Evolutionary conservation across 768 basidiomycete species (phyloP).

Genomic region (Pisolithus albus): DNA sequence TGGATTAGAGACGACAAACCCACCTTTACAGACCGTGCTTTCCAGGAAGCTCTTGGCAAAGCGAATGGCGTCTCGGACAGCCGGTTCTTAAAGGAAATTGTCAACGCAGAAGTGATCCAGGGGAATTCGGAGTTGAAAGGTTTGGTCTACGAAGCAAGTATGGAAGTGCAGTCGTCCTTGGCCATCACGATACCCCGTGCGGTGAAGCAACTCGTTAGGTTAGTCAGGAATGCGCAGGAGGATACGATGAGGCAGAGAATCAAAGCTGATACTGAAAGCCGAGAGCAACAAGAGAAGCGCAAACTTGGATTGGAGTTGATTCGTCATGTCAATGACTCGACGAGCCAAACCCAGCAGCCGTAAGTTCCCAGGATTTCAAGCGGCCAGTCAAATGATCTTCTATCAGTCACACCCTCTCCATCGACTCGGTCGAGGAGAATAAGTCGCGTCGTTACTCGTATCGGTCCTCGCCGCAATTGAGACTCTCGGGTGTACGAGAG

Average conservation of each 20-base stretch:
- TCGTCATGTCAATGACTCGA: slow-evolving; percentile 11
- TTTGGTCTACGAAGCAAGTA: background rate
- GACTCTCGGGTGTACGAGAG: slow-evolving; percentile 7
- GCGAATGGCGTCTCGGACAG: slow-evolving; percentile 4
- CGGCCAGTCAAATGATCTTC: slow-evolving; percentile 7
- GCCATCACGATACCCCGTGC: background rate
- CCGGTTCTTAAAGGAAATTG: slow-evolving; percentile 11
- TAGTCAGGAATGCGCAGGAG: slow-evolving; percentile 9
- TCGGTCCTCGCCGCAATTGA: background rate
- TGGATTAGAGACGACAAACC: background rate
- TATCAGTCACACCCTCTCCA: slow-evolving; percentile 15
- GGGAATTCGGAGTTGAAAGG: background rate
- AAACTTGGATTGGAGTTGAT: slow-evolving; percentile 15
- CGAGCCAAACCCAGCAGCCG: background rate
- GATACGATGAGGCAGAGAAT: background rate
- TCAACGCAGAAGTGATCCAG: slow-evolving; percentile 1
- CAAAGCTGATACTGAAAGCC: background rate
- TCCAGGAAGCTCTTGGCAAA: background rate
- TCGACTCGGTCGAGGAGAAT: background rate
- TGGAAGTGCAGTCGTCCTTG: background rate
- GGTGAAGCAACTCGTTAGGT: slow-evolving; percentile 5
- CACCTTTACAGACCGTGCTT: background rate
- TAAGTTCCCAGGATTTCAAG: background rate
- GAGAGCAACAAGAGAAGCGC: slow-evolving; percentile 3
- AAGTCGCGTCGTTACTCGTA: slow-evolving; percentile 6